Percentiles rank a stretch among this genome's conserved stretches.
Conservation (phyloP, 2,329 filamentous ascomycete species). For the Curvularia sp. region DNA sequence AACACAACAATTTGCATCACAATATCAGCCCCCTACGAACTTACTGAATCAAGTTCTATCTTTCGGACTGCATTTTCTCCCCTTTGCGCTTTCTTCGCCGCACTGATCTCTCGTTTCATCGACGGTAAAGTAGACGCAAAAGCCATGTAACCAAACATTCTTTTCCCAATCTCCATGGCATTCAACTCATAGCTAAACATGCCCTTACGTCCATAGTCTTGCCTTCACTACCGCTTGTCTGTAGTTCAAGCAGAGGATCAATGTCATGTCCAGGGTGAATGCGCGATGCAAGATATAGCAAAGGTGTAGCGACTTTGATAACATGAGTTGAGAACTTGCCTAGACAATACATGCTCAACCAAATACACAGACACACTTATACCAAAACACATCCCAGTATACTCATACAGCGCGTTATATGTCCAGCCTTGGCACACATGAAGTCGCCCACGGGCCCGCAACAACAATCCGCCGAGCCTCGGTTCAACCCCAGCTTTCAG, state of each 20-base stretch:
- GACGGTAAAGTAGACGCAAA: neutral
- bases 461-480: slow-evolving; percentile 29
- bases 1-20: neutral
- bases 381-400: neutral
- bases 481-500: slow-evolving; percentile 34
- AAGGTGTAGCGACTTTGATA: neutral
- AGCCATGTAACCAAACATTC: neutral
- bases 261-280: neutral
- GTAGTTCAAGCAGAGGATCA: neutral
- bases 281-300: neutral
- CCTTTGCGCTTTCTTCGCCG: neutral
- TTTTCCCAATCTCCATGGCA: neutral
- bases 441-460: neutral
- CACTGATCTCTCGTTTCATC: neutral
- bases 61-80: neutral
- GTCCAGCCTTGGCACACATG: neutral
- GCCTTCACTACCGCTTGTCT: neutral
- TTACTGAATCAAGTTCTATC: neutral
- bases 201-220: neutral
- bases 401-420: neutral
- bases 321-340: neutral
- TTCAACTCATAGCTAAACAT: neutral
- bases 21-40: neutral
- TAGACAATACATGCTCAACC: neutral
- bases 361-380: neutral